phyloP scores from a whole-genome alignment of 1,284 basidiomycete species.

The Coniferiporia weirii region DNA sequence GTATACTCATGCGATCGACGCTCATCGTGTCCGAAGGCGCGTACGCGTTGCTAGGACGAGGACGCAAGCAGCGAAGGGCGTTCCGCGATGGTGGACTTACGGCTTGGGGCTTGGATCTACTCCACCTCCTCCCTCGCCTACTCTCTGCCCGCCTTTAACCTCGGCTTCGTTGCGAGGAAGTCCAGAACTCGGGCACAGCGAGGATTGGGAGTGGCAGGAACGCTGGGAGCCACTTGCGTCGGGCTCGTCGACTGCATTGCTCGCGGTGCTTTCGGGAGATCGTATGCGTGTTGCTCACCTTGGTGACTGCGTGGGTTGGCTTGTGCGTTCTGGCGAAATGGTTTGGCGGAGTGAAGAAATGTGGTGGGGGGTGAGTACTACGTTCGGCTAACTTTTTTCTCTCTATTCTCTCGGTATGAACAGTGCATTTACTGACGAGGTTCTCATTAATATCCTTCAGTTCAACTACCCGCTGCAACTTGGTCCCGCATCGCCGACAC shows the following conservation, averaged over 20 bases:
- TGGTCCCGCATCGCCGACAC: constrained; percentile 70
- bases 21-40: constrained; percentile 1
- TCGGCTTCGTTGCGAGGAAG: not conserved
- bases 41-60: constrained; percentile 1
- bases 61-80: not conserved
- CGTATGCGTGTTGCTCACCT: constrained; percentile 65
- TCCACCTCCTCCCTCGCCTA: too few relatives aligned
- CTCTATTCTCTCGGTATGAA: constrained; percentile 19
- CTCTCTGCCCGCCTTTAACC: not conserved
- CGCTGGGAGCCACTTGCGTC: constrained; percentile 38
- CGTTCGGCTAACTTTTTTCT: not conserved
- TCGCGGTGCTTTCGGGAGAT: constrained; percentile 45
- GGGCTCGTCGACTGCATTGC: constrained; percentile 66
- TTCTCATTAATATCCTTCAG: constrained; percentile 33
- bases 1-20: constrained; percentile 14
- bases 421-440: not conserved
- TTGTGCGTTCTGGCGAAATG: constrained; percentile 74
- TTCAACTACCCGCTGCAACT: constrained; percentile 93
- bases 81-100: constrained; percentile 7
- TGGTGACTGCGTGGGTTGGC: constrained; percentile 87
- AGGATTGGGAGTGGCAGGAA: not conserved
- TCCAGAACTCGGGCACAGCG: not conserved
- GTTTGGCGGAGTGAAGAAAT: constrained; percentile 90
- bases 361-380: constrained; percentile 71
- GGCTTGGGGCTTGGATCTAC: not conserved